Evolutionary conservation across 345 rosid species (phyloP), one percentile per base, ranked within the genome.

Genomic region (Geranium brycei): DNA sequence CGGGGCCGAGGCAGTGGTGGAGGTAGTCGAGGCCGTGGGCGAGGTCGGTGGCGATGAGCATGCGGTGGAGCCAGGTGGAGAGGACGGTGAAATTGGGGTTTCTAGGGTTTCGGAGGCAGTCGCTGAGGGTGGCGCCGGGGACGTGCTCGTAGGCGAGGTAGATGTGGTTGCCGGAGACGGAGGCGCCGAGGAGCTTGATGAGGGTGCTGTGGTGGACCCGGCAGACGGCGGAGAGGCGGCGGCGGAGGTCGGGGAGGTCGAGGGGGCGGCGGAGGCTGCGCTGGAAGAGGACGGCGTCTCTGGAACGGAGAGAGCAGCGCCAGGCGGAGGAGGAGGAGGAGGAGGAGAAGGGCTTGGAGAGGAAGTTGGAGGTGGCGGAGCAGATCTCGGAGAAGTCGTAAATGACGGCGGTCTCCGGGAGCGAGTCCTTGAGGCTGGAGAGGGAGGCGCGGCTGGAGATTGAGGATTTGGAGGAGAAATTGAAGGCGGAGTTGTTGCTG

Each of bases 11-110:
- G 58, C 78, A 77, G 40, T 75, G 65, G 70, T 81, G 85, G 71
- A 79, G 75, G 65, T 81, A 83, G 32, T 81, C 85, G 57, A 83
- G 74, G 16, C 82, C 85, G 60, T 73, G 67, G 8, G 88, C 85
- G 28, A 83, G 60, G 65, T 81, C 88, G 16, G 81, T 53, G 16
- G 80, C 85, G 17, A 83, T 71, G 74, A 72, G 76, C 77, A 83
- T 79, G 62, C 85, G 63, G 19, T 79, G 77, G 12, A 73, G 57
- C 88, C 88, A 83, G 1, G 68, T 63, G 7, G 85, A 68, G 17
- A 83, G 78, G 1, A 77, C 79, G 0, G 88, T 83, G 65, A 71
- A 83, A n/a, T 66, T 58, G 0, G 82, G 83, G 56, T 81, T 79
- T 56, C 55, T 62, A 0, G 47, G 38, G 66, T 79, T 83, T 31